Evolutionary conservation across 441 rosid species (phyloP).

Genomic region (Populus trichocarpa): DNA sequence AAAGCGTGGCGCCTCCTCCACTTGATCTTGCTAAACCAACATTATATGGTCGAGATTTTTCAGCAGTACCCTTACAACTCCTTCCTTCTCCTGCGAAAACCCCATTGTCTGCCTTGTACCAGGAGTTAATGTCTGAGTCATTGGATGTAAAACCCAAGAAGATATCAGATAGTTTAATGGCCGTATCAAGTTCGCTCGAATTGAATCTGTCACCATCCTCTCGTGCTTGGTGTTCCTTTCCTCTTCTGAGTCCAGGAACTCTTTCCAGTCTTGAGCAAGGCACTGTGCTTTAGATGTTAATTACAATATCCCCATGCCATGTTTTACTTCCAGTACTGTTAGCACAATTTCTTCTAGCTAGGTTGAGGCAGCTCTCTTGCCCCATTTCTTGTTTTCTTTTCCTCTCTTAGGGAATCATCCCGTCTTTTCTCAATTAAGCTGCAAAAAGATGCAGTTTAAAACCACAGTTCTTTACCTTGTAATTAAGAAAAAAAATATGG

Average conservation of each 20-base stretch:
- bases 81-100: conserved; percentile 13
- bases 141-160: conserved; percentile 17
- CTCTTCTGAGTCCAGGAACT: conserved; percentile 59
- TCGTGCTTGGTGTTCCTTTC: conserved; percentile 50
- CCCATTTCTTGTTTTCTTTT: background rate
- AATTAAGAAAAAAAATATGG: too few species aligned
- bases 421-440: background rate
- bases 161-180: conserved; percentile 15
- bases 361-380: background rate
- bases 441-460: background rate
- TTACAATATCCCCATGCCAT: background rate
- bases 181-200: conserved; percentile 25
- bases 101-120: conserved; percentile 28
- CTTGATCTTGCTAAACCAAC: conserved; percentile 22
- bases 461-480: background rate
- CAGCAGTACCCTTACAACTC: conserved; percentile 10
- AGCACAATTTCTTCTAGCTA: background rate
- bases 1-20: conserved; percentile 38
- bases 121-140: conserved; percentile 29
- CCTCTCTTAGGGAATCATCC: background rate
- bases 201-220: conserved; percentile 46
- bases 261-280: conserved; percentile 43
- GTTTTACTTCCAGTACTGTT: background rate
- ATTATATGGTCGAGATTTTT: conserved; percentile 9
- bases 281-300: conserved; percentile 23